Conservation (phyloP, 176 grass and related monocot species). For the Stipa capillata region DNA sequence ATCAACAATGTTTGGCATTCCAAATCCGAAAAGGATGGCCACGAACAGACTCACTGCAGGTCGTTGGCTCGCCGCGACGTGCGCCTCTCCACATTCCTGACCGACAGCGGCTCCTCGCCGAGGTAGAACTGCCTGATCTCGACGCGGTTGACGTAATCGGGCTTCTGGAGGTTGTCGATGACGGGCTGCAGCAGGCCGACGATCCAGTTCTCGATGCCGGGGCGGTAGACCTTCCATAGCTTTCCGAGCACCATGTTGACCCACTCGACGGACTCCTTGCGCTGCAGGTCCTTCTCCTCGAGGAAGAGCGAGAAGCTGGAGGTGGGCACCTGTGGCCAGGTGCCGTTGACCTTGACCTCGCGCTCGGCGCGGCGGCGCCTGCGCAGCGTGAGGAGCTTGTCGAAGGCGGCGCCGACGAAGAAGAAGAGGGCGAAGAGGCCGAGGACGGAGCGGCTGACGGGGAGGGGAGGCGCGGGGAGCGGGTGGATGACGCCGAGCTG, state of each 20-base stretch:
- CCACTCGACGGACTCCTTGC: conserved; percentile 99
- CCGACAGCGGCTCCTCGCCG: conserved; percentile 79
- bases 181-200: conserved; percentile 86
- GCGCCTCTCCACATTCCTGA: conserved; percentile 85
- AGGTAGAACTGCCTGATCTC: conserved; percentile 97
- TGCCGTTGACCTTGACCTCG: conserved; percentile 66
- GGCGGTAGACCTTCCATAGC: conserved; percentile 94
- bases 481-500: conserved; percentile 95
- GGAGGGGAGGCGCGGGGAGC: conserved; percentile 55
- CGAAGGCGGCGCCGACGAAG: conserved; percentile 86
- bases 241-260: conserved; percentile 99
- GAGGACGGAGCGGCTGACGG: conserved; percentile 46
- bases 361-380: conserved; percentile 61
- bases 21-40: neutral
- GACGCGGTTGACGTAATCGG: conserved; percentile 83
- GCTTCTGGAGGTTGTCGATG: conserved; percentile 85
- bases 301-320: conserved; percentile 85
- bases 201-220: conserved; percentile 91
- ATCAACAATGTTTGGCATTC: no score
- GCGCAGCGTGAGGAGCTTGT: conserved; percentile 71
- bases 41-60: conserved; percentile 57
- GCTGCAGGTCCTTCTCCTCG: conserved; percentile 95
- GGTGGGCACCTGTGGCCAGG: conserved; percentile 92
- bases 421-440: conserved; percentile 94
- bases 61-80: conserved; percentile 79